Base-by-base conservation (phyloP, 1,139 yeast genomes). In the Suhomyces ambrosiae region DNA sequence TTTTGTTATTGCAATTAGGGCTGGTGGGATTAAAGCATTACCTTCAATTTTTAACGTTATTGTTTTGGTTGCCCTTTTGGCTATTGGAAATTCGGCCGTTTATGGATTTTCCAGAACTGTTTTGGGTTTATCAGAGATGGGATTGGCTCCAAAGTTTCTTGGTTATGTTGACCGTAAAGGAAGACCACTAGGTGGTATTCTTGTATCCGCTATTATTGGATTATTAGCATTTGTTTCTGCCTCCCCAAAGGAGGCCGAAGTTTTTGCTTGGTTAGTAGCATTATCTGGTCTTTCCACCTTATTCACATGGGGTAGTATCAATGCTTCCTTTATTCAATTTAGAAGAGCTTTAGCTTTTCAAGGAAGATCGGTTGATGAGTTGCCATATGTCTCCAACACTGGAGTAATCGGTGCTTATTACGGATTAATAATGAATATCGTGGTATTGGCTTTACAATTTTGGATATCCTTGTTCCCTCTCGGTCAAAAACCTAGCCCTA, bases 1-100 rank as follows among this genome's bases (percentile, higher is more conserved):
- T 16, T 76, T 79, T 58, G 80, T 79, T 7, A 69, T 78, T 49
- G 81, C 82, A n/a, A 68, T 79, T 37, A 66, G 68, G 37, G 63
- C 66, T 33, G 81, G 80, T 3, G 80, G 82, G 5, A 67, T 72
- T 30, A 56, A 62, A 26, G 71, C 59, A 2, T 60, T 74, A 33
- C 74, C 75, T 3, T 64, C 74, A 2, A 65, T 70, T 27, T 65
- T 71, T 53, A 71, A 71, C 42, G 75, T 68, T 5, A 63, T 69
- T 9, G 68, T 71, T 25, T 53, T 71, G 37, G 58, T 70, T 11
- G 60, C 75, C 1, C 65, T 71, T 19, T 52, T 66, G 27, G 66
- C 76, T 11, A 71, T 69, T 23, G 76, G 74, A 5, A 68, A 69
- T 46, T 63, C 74, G 1, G 71, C 75, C 5, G 72, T 70, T 5